A percentile compares a stretch with the other conserved stretches of the same genome.
phyloP scores from a whole-genome alignment of 1,284 basidiomycete species.

The Flammula alnicola region DNA sequence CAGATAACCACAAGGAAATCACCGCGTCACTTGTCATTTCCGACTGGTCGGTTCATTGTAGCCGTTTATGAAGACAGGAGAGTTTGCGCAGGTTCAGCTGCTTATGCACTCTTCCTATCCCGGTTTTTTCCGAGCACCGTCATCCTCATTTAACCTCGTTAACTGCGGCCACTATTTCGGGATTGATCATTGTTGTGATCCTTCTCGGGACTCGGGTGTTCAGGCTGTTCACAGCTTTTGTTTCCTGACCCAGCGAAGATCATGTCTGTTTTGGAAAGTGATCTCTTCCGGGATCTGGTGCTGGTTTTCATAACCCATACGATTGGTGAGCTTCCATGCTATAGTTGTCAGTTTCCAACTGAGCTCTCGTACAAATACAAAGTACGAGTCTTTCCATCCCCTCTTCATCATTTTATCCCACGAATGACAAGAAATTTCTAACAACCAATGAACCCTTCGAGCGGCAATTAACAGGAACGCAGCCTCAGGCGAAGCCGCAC shows the following conservation, averaged over 20 bases:
- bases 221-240: conserved; percentile 17
- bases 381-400: conserved; percentile 6
- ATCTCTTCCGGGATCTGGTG: conserved; percentile 20
- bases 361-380: conserved; percentile 12
- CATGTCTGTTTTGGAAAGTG: conserved; percentile 23
- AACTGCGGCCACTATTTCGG: conserved; percentile 27
- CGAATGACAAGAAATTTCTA: conserved; percentile 15
- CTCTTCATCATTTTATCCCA: conserved; percentile 15
- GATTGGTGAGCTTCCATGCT: conserved; percentile 22
- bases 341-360: conserved; percentile 19
- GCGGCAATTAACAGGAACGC: conserved; percentile 24
- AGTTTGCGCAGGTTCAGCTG: background rate
- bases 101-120: conserved; percentile 12
- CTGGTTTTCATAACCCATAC: conserved; percentile 11
- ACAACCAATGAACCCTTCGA: conserved; percentile 11
- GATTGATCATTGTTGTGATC: conserved; percentile 12
- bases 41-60: conserved; percentile 12
- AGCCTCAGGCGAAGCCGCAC: conserved; percentile 19
- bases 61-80: conserved; percentile 9
- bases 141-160: conserved; percentile 20
- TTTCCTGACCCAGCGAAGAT: conserved; percentile 21
- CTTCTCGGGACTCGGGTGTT: conserved; percentile 15
- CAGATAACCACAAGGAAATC: conserved; percentile 13
- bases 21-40: conserved; percentile 6
- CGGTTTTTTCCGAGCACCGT: conserved; percentile 21